These are phyloP conservation scores for Neonothopanus nambi DNA, from an alignment of 1,284 basidiomycete species.

Conservation along the genomic window DNA sequence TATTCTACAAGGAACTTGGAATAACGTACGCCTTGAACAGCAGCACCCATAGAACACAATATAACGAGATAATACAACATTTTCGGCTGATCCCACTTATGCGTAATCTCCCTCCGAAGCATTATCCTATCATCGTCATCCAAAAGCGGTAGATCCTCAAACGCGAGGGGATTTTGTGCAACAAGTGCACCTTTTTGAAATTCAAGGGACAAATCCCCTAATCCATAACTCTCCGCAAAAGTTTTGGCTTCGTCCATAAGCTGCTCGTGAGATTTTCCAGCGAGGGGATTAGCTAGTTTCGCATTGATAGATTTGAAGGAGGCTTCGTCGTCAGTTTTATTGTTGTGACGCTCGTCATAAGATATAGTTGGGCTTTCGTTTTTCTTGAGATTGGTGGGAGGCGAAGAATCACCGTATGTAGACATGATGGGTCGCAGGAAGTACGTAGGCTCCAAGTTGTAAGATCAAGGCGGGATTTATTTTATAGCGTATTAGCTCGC, in stretches of 20 bases:
- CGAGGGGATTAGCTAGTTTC: conserved; percentile 61
- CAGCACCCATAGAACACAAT: conserved; percentile 55
- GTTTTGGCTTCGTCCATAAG: conserved; percentile 54
- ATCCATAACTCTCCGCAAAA: conserved; percentile 55
- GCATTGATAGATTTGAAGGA: conserved; percentile 37
- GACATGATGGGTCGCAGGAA: too few species aligned
- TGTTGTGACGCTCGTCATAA: conserved; percentile 10
- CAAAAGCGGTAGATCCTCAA: conserved; percentile 56
- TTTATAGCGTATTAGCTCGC: too few species aligned
- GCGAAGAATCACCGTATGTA: too few species aligned
- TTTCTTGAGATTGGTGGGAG: too few species aligned
- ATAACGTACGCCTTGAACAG: conserved; percentile 67
- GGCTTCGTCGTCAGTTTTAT: conserved; percentile 7
- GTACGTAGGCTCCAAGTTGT: too few species aligned
- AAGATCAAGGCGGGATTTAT: too few species aligned
- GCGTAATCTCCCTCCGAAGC: conserved; percentile 57
- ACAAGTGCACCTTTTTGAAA: conserved; percentile 65
- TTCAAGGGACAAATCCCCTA: conserved; percentile 51
- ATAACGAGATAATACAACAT: conserved; percentile 51
- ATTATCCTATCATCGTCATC: conserved; percentile 56
- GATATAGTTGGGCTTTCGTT: conserved; percentile 25
- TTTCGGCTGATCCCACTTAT: conserved; percentile 62
- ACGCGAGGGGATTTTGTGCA: conserved; percentile 52
- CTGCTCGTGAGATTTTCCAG: conserved; percentile 53
- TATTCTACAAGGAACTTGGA: too few species aligned